Base-by-base conservation (phyloP, 192 early-diverging fungal genomes). In the Coemansia sp. region DNA sequence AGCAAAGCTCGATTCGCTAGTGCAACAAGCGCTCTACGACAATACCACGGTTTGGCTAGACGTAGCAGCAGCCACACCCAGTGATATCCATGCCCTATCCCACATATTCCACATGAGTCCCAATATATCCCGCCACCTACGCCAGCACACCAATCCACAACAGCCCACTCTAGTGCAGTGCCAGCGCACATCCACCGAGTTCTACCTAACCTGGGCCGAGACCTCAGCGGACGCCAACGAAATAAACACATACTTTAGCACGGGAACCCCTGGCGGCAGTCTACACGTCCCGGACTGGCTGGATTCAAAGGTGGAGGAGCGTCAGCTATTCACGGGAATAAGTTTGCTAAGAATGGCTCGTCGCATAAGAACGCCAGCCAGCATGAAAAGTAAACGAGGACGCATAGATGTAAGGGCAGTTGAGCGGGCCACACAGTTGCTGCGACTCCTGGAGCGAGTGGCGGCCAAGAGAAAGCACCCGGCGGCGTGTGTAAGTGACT, bases 81-180 rank as follows among this genome's bases (percentile, higher is more conserved):
- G 56, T 2, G 56, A 58, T 6, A 58, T 58, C n/a, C 31, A 34
- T 11, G 56, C 56, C n/a, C 56, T 58, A 18, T 58, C 56, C 9
- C 35, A 37, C 18, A 23, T 36, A 18, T 58, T 58, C 35, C 16
- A 37, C 20, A 58, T 58, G 36, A n/a, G 16, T 13, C 2, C 31
- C 1, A 18, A 58, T 18, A 58, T 58, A 36, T 58, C 56, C 16
- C 35, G 14, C 33, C 10, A 37, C n/a, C n/a, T 58, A 7, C 36
- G 56, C 18, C 34, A 36, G 6, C 14, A 28, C 14, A 33, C 25
- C 26, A 8, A 28, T 9, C 2, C 55, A 36, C 31, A 58, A 10
- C 5, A 31, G 16, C 12, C 56, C 16, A 36, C 6, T 4, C 31
- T 31, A 16, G 35, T 16, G 6, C 25, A 33, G 28, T 33, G 7